Base-by-base conservation (phyloP, 2,329 filamentous ascomycete species). In the Gliomastix tumulicola region DNA sequence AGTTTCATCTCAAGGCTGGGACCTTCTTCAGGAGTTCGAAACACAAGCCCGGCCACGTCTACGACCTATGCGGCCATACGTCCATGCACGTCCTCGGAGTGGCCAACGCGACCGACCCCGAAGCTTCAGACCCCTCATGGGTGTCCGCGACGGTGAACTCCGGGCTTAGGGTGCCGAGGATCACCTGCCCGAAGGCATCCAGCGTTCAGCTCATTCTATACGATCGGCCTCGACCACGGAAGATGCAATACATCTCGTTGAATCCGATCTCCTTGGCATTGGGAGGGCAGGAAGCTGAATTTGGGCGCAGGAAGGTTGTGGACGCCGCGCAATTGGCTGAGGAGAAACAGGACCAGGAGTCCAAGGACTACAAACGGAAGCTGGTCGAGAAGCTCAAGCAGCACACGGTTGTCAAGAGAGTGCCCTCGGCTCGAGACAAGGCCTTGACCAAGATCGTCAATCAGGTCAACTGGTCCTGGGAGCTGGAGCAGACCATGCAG, bases 221-320 rank as follows among this genome's bases (percentile, higher is more conserved):
- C 59, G 81, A 95, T 49, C 74, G 89, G 32, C 92, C 92, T 1
- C 76, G 84, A 39, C 90, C 92, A 1, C 79, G 74, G 21, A 77
- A 81, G 38, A 97, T 98, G 92, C 90, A 98, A 60, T 98, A 97
- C 59, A 83, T 97, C 48, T 98, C 92, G 2, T 68, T 96, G 16
- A 76, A 79, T 20, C 90, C 92, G 0, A 97, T 98, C 35, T 82
- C 88, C 1, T 70, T 98, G 30, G 88, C 88, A 1, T 67, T 98
- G 12, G 85, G 76, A 3, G 84, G 90, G 53, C 88, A 90, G 49
- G 64, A 64, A 12, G 59, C 67, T 46, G 39, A 66, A 53, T 45
- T 47, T 37, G 56, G 51, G 25, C 58, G 54, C 23, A 45, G 41
- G 4, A 47, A 51, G 20, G 55, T 59, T 21, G 72, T 82, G 12